Conservation (phyloP, 164 flowering plant genomes). For the Platanus orientalis region DNA sequence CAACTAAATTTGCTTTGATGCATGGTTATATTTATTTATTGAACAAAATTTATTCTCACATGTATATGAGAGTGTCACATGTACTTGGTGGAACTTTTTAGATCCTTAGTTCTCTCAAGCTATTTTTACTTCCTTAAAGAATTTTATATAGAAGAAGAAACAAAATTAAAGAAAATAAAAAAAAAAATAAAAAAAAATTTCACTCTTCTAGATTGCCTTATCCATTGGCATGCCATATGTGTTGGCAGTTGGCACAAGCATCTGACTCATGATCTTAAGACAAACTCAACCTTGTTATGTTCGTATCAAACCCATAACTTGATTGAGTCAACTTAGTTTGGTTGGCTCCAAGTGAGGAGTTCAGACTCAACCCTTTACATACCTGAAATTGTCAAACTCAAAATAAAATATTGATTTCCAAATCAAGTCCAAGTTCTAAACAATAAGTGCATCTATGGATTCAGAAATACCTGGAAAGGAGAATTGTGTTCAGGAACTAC, state of each 20-base stretch:
- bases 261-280: background rate
- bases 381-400: background rate
- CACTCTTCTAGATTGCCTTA: no score
- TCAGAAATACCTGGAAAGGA: slow-evolving; percentile 72
- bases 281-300: background rate
- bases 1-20: no score
- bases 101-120: no score
- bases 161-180: no score
- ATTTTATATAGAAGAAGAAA: no score
- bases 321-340: background rate
- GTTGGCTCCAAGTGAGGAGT: background rate
- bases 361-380: background rate
- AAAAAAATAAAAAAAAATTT: no score
- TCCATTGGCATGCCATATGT: no score
- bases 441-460: background rate
- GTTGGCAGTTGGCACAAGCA: background rate
- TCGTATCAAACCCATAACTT: background rate
- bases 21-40: no score
- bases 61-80: no score
- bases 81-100: no score
- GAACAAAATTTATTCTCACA: no score
- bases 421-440: background rate
- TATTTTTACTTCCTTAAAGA: no score
- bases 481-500: slow-evolving; percentile 78
- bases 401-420: background rate